A percentile compares a stretch with the other conserved stretches of the same genome.
phyloP scores from a whole-genome alignment of 129 eudicot species.

The Daucus carota region DH1_v3.0 NC_030384.2:40485001-40485500 shows the following conservation, averaged over 20 bases:
- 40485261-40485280: neutral
- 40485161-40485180: neutral
- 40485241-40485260: neutral
- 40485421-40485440: neutral
- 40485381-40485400: neutral
- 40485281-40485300: neutral
- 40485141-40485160: conserved; percentile 16
- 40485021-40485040: neutral
- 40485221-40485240: neutral
- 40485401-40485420: neutral
- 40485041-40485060: neutral
- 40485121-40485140: conserved; percentile 12
- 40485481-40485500: too few species aligned
- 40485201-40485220: neutral
- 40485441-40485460: neutral
- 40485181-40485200: neutral
- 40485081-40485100: neutral
- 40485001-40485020: neutral
- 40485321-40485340: neutral
- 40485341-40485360: neutral
- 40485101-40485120: neutral
- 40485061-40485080: neutral
- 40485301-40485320: neutral
- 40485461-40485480: neutral
- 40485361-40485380: neutral